Conservation (phyloP, 2,329 filamentous ascomycete species). For the Phaeophleospora eucalypticola region DNA sequence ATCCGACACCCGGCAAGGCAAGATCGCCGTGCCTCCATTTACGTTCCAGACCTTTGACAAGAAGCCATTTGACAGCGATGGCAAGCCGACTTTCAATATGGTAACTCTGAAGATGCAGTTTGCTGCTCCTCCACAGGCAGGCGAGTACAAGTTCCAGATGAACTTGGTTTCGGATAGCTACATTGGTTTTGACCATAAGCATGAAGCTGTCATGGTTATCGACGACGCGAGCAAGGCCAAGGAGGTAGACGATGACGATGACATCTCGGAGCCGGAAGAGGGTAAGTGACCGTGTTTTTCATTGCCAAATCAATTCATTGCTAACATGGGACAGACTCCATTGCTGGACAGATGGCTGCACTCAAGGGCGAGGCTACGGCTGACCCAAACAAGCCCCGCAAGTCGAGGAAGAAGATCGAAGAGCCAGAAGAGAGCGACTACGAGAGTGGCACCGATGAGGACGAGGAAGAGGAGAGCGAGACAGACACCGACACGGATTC, state of each 20-base stretch:
- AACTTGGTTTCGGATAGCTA: constrained; percentile 93
- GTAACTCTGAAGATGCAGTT: constrained; percentile 98
- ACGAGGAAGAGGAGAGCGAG: constrained; percentile 36
- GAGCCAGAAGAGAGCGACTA: constrained; percentile 35
- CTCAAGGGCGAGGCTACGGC: constrained; percentile 33
- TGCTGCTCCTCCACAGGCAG: constrained; percentile 84
- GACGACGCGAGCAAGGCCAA: constrained; percentile 84
- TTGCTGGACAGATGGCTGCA: constrained; percentile 37
- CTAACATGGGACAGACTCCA: constrained; percentile 31
- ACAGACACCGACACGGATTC: constrained; percentile 72
- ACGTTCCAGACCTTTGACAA: constrained; percentile 92
- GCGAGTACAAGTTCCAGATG: constrained; percentile 92
- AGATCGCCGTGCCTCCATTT: constrained; percentile 94
- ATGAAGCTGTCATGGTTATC: constrained; percentile 83
- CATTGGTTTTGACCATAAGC: constrained; percentile 86
- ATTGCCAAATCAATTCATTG: constrained; percentile 1
- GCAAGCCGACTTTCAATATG: constrained; percentile 83
- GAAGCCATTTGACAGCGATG: constrained; percentile 73
- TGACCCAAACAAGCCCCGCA: constrained; percentile 20
- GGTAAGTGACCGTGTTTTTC: constrained; percentile 59
- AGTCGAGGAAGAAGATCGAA: constrained; percentile 20
- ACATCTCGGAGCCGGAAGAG: constrained; percentile 97
- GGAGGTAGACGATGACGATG: constrained; percentile 68
- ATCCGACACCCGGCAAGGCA: constrained; percentile 87
- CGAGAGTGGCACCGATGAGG: constrained; percentile 36